A percentile compares a stretch with the other conserved stretches of the same genome.
phyloP scores from a whole-genome alignment of 2,329 filamentous ascomycete species.

The Scedosporium dehoogii region DNA sequence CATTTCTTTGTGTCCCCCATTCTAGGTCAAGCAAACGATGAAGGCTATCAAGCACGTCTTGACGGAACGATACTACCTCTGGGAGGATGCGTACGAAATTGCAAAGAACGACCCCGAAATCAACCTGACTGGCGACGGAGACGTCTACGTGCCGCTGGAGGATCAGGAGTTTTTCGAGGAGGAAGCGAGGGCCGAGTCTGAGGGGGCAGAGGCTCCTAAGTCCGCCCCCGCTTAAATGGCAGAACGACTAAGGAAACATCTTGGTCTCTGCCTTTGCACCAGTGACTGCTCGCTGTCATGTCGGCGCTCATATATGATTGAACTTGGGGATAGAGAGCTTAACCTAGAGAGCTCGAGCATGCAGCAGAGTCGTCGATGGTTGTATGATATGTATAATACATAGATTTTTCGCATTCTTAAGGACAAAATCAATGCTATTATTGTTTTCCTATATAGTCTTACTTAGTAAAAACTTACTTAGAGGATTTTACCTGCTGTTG shows the following conservation, averaged over 20 bases:
- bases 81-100: conserved; percentile 63
- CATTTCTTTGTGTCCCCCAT: not conserved
- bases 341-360: conserved; percentile 14
- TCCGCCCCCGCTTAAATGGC: not conserved
- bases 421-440: not conserved
- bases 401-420: not conserved
- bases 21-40: conserved; percentile 67
- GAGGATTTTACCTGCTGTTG: no score
- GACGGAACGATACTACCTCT: conserved; percentile 82
- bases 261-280: not conserved
- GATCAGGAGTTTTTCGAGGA: conserved; percentile 24
- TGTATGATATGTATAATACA: conserved; percentile 7
- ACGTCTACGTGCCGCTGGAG: conserved; percentile 37
- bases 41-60: conserved; percentile 73
- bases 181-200: conserved; percentile 10
- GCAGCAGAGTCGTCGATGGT: not conserved
- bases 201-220: conserved; percentile 7
- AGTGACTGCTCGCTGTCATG: no score
- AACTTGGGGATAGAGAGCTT: not conserved
- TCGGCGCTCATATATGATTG: not conserved
- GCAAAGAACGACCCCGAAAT: conserved; percentile 60
- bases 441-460: not conserved
- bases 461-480: no score
- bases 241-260: not conserved
- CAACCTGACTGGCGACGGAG: conserved; percentile 40